phyloP scores from a whole-genome alignment of 2,329 filamentous ascomycete genomes.

The Penicillium italicum region DNA sequence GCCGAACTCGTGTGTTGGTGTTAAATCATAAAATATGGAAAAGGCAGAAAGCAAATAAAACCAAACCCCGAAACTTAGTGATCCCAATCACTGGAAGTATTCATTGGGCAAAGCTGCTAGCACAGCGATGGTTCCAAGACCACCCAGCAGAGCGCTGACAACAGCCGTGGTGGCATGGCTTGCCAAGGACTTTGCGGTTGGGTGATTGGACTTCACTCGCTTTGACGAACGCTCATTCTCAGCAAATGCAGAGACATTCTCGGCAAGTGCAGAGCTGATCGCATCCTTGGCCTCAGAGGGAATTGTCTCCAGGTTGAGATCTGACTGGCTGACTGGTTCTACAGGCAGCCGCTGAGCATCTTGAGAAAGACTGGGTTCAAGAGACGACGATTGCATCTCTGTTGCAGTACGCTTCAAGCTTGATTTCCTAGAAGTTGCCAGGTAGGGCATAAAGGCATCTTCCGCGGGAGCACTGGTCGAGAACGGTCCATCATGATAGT shows the following conservation, averaged over 20 bases:
- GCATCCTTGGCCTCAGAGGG: conserved; percentile 10
- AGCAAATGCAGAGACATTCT: conserved; percentile 9
- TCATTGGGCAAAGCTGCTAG: conserved; percentile 43
- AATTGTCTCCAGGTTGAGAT: conserved; percentile 7
- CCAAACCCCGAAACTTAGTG: not conserved
- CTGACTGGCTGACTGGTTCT: conserved; percentile 13
- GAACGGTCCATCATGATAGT: conserved; percentile 26
- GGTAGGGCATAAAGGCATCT: not conserved
- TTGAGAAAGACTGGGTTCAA: conserved; percentile 9
- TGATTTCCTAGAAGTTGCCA: not conserved
- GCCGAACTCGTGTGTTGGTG: not conserved
- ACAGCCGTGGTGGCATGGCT: conserved; percentile 41
- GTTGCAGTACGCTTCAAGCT: conserved; percentile 31
- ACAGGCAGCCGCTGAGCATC: conserved; percentile 27
- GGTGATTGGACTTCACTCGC: conserved; percentile 23
- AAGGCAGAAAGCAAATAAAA: not conserved
- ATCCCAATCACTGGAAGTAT: conserved; percentile 36
- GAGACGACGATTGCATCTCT: conserved; percentile 24
- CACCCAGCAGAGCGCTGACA: conserved; percentile 41
- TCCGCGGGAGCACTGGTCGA: not conserved
- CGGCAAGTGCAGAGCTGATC: conserved; percentile 13
- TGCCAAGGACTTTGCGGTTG: conserved; percentile 23
- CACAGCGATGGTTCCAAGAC: conserved; percentile 40
- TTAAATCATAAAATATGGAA: conserved; percentile 2
- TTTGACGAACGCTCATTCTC: conserved; percentile 27